Evolutionary conservation across 2,329 filamentous ascomycete genomes (phyloP).

Genomic region (Calonectria multiphialidica): DNA sequence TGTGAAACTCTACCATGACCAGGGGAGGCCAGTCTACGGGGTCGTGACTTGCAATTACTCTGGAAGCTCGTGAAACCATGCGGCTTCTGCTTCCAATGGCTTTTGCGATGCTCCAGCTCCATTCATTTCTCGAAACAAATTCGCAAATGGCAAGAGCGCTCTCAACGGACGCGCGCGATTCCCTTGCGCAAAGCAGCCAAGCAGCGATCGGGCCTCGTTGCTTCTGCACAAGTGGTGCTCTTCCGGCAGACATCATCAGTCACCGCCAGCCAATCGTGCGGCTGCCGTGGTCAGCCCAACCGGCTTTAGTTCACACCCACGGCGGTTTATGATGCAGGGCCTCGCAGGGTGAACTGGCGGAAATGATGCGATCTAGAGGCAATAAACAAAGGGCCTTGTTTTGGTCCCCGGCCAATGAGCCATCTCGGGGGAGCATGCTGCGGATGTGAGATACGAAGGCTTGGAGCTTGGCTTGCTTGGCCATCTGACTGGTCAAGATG

Average conservation of each 20-base stretch:
- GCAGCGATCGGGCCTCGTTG: constrained; percentile 24
- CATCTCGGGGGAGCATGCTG: not conserved
- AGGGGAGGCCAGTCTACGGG: not conserved
- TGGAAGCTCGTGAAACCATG: constrained; percentile 5
- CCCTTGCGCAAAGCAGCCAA: constrained; percentile 14
- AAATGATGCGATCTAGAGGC: constrained; percentile 26
- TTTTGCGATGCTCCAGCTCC: not conserved
- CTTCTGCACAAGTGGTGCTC: constrained; percentile 7
- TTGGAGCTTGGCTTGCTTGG: constrained; percentile 12
- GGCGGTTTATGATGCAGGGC: constrained; percentile 15
- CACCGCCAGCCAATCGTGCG: constrained; percentile 38
- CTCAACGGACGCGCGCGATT: constrained; percentile 20
- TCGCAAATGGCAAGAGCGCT: constrained; percentile 17
- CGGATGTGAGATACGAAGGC: constrained; percentile 13
- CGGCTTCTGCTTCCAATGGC: constrained; percentile 29
- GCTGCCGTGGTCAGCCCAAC: constrained; percentile 33
- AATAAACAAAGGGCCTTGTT: constrained; percentile 20
- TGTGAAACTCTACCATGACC: constrained; percentile 15
- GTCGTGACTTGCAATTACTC: not conserved
- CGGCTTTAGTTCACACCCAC: constrained; percentile 13
- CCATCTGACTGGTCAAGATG: constrained; percentile 21
- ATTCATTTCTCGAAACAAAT: not conserved
- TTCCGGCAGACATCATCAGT: constrained; percentile 23
- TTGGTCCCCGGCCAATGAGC: constrained; percentile 18
- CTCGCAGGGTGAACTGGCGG: constrained; percentile 9